Conservation (phyloP, 192 early-diverging fungal species). For the Phycomyces nitens region DNA sequence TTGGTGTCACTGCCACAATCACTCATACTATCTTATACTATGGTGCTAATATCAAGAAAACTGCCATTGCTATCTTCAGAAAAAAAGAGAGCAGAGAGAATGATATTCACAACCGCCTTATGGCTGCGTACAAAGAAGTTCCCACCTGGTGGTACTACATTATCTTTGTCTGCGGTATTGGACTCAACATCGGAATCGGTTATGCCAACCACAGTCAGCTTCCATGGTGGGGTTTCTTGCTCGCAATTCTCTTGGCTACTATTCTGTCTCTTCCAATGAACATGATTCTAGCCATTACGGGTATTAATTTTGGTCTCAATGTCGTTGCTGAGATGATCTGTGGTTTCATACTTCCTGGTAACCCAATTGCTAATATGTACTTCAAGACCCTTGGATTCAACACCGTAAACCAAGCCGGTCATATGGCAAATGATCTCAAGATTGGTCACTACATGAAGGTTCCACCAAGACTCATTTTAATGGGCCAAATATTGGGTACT, state of each 20-base stretch:
- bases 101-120: constrained; percentile 63
- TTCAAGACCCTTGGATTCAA: constrained; percentile 54
- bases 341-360: constrained; percentile 59
- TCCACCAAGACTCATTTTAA: constrained; percentile 67
- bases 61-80: constrained; percentile 41
- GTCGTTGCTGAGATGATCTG: constrained; percentile 60
- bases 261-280: constrained; percentile 50
- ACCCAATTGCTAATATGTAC: constrained; percentile 49
- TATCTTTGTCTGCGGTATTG: too few species aligned
- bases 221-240: too few species aligned
- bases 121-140: constrained; percentile 62
- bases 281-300: constrained; percentile 54
- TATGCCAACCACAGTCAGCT: too few species aligned
- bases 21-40: constrained; percentile 58
- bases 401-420: constrained; percentile 36
- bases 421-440: constrained; percentile 50
- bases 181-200: too few species aligned
- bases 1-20: constrained; percentile 56
- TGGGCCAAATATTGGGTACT: constrained; percentile 63
- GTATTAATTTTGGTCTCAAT: constrained; percentile 45
- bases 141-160: too few species aligned
- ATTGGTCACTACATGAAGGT: constrained; percentile 75
- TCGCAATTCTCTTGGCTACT: constrained; percentile 32
- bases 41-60: constrained; percentile 57
- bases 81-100: constrained; percentile 29